These are phyloP conservation scores for Rhexocercosporidium sp. DNA, from an alignment of 2,329 filamentous ascomycete species.

Conservation along the genomic window DNA sequence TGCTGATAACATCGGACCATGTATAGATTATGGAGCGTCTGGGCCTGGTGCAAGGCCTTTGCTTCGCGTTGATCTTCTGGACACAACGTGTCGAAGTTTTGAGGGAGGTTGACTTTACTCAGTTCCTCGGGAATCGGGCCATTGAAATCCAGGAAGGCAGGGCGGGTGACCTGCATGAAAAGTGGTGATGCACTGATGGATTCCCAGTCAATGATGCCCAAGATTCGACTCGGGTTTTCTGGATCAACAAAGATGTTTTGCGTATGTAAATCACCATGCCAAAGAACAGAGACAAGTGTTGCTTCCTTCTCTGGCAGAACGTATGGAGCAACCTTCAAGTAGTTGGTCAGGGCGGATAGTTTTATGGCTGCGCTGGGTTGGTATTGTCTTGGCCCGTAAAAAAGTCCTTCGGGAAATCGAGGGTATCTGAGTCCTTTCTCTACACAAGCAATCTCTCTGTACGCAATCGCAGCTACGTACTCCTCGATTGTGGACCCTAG, in stretches of 20 bases:
- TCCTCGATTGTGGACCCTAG: constrained; percentile 20
- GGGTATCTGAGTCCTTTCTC: not conserved
- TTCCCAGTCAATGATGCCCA: constrained; percentile 26
- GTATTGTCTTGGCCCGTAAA: constrained; percentile 10
- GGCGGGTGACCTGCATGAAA: constrained; percentile 4
- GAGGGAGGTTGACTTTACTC: not conserved
- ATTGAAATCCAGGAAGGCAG: constrained; percentile 13
- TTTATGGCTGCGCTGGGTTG: constrained; percentile 6
- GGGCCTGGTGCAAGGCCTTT: not conserved
- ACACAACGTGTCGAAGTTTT: not conserved
- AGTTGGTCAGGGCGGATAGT: constrained; percentile 10
- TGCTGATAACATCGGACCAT: not conserved
- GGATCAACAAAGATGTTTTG: constrained; percentile 24
- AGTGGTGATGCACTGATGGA: constrained; percentile 6
- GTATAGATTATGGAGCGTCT: not conserved
- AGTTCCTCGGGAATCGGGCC: constrained; percentile 1
- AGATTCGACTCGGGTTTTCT: constrained; percentile 19
- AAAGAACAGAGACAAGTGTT: constrained; percentile 9
- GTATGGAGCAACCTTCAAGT: constrained; percentile 6
- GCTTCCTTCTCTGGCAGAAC: constrained; percentile 7
- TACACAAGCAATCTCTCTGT: constrained; percentile 20
- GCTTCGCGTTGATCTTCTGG: not conserved
- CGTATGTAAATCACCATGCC: constrained; percentile 21
- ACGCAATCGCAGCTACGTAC: constrained; percentile 2
- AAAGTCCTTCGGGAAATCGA: not conserved